Evolutionary conservation across 176 grass and related monocot species (phyloP).

Genomic region (Eragrostis curvula): DNA sequence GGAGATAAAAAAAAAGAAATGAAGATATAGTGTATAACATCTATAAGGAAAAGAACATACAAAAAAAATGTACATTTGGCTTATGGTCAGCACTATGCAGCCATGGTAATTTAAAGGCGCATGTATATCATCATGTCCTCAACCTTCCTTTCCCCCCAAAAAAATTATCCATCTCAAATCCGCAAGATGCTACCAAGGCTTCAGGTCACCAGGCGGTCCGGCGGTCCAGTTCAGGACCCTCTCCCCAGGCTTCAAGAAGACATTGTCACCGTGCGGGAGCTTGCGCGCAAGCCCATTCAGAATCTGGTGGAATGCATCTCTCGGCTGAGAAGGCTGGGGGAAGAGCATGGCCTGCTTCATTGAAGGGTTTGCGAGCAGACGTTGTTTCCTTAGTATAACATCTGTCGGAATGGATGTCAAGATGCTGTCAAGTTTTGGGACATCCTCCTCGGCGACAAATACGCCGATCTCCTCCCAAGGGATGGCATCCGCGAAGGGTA

Average conservation of each 20-base stretch:
- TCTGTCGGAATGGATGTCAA: conserved; percentile 84
- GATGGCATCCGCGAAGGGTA: conserved; percentile 88
- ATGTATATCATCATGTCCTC: conserved; percentile 40
- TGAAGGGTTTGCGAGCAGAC: conserved; percentile 82
- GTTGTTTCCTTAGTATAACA: conserved; percentile 89
- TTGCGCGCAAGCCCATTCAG: conserved; percentile 84
- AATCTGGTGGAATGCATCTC: conserved; percentile 97
- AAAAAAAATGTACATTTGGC: conserved; percentile 79
- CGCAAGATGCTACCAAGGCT: conserved; percentile 72
- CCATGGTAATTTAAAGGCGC: conserved; percentile 38
- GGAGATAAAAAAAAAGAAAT: not conserved
- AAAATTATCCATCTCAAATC: conserved; percentile 34
- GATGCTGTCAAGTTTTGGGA: conserved; percentile 85
- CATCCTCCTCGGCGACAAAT: conserved; percentile 80
- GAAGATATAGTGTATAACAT: conserved; percentile 42
- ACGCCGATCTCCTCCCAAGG: conserved; percentile 93
- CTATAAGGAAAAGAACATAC: conserved; percentile 50
- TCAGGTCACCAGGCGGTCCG: conserved; percentile 66
- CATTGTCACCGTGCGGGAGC: conserved; percentile 65
- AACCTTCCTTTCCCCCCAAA: conserved; percentile 15
- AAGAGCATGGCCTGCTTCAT: conserved; percentile 97
- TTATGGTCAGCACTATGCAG: conserved; percentile 61
- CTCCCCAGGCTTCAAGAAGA: conserved; percentile 78
- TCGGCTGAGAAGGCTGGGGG: conserved; percentile 72
- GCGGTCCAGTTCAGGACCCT: conserved; percentile 86